phyloP scores from a whole-genome alignment of 208 protist genomes.

The Acanthamoeba lenticulata region DNA sequence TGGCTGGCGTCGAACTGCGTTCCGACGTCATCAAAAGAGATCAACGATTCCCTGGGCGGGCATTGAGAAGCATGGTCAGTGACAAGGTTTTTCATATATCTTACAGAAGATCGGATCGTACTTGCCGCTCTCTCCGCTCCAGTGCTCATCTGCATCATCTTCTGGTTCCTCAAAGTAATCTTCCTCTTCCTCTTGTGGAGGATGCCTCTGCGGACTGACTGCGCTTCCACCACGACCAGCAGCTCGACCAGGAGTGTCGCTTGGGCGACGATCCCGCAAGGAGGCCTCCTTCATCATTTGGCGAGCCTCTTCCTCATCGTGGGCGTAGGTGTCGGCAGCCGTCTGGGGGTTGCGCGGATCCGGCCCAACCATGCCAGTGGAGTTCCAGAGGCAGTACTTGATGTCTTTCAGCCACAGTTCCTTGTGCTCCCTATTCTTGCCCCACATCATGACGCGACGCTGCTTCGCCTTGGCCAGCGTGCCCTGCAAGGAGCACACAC shows the following conservation, averaged over 20 bases:
- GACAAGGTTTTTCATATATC: too few species aligned
- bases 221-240: not conserved
- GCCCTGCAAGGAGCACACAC: not conserved
- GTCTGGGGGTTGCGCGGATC: not conserved
- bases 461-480: constrained; percentile 1
- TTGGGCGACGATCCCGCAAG: not conserved
- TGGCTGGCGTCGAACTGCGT: not conserved
- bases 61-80: not conserved
- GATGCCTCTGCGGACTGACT: not conserved
- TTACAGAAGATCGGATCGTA: too few species aligned
- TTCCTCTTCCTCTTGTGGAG: not conserved
- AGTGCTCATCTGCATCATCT: not conserved
- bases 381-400: not conserved
- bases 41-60: not conserved
- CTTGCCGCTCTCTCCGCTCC: not conserved
- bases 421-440: not conserved
- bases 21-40: not conserved
- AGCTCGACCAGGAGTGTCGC: not conserved
- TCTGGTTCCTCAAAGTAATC: not conserved
- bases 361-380: not conserved
- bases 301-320: not conserved
- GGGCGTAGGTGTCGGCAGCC: not conserved
- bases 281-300: constrained; percentile 13
- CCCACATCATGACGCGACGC: not conserved
- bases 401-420: not conserved